Base-by-base conservation (phyloP, 768 basidiomycete species). In the Tylopilus sp. region DNA sequence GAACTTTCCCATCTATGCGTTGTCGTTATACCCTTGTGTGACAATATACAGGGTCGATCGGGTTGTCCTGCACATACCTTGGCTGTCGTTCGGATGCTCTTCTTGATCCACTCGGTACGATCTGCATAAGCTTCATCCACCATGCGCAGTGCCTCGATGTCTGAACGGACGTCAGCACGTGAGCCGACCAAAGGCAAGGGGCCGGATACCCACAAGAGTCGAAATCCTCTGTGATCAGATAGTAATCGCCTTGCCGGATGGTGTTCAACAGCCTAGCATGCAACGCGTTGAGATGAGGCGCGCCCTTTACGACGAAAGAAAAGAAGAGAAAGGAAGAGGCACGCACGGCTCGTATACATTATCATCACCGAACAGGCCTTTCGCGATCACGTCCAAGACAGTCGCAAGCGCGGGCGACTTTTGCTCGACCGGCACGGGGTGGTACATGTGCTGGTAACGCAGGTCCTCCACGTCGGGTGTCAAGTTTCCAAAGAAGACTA, bases 401-500 rank as follows among this genome's bases (percentile, higher is more conserved):
- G 78, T 71, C 11, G 89, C 88, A 21, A 98, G 79, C 22, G 83
- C 83, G 6, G 88, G 90, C 52, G 86, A 93, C 66, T 91, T 88
- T 68, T 92, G 63, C 57, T 90, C 88, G 47, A 97, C 73, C 6
- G 91, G 82, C 11, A 86, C 67, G 3, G 91, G 85, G 65, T 88
- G 86, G 68, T 94, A 95, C 47, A 79, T 67, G 73, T 98, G 94
- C 65, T 90, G 83, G 69, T 88, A 85, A 23, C 94, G 83, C 40
- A 97, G 75, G 44, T 88, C 85, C 64, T 92, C 91, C 42, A 98
- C 93, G 44, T 81, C 86, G 61, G 88, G 87, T 21, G 91, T 91
- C 67, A 93, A 71, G 68, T 91, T 83, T 20, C 91, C 91, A 64
- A 93, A 93, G 78, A 94, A 91, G 81, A 93, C 88, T 90, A n/a